Conservation (phyloP, 371 early-diverging fungal genomes). For the Apophysomyces ossiformis region DNA sequence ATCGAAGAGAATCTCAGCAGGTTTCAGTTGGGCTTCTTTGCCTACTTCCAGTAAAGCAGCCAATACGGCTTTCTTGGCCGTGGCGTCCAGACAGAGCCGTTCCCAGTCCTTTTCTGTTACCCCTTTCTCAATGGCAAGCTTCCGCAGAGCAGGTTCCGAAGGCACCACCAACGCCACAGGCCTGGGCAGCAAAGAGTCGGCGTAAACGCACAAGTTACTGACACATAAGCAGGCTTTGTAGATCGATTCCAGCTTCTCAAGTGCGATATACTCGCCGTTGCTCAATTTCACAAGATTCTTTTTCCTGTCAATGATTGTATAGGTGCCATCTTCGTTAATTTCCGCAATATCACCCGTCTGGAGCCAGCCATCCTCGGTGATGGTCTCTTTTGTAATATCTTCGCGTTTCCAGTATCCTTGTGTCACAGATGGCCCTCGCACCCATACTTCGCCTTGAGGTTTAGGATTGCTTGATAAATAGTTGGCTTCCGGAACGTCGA, state of each 20-base stretch:
- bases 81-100: conserved; percentile 25
- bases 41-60: conserved; percentile 39
- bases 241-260: conserved; percentile 94
- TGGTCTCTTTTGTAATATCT: conserved; percentile 66
- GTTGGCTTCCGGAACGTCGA: conserved; percentile 78
- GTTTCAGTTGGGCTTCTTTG: conserved; percentile 67
- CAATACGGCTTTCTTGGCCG: conserved; percentile 29
- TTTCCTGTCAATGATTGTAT: conserved; percentile 74
- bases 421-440: conserved; percentile 76
- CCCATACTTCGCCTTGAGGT: conserved; percentile 84
- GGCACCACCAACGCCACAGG: conserved; percentile 76
- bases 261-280: conserved; percentile 95
- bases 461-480: conserved; percentile 71
- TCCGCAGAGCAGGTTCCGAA: conserved; percentile 40
- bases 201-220: conserved; percentile 83
- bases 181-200: conserved; percentile 66
- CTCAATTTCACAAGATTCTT: conserved; percentile 77
- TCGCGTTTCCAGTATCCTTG: conserved; percentile 70
- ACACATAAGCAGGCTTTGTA: conserved; percentile 78
- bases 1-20: conserved; percentile 71
- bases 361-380: conserved; percentile 83
- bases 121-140: conserved; percentile 28
- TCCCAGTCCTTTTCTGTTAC: conserved; percentile 32
- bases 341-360: conserved; percentile 91
- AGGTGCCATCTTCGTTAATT: conserved; percentile 63